A percentile compares a stretch with the other conserved stretches of the same genome.
phyloP scores from a whole-genome alignment of 2,329 filamentous ascomycete genomes.

The Verticillium alfalfae region DNA sequence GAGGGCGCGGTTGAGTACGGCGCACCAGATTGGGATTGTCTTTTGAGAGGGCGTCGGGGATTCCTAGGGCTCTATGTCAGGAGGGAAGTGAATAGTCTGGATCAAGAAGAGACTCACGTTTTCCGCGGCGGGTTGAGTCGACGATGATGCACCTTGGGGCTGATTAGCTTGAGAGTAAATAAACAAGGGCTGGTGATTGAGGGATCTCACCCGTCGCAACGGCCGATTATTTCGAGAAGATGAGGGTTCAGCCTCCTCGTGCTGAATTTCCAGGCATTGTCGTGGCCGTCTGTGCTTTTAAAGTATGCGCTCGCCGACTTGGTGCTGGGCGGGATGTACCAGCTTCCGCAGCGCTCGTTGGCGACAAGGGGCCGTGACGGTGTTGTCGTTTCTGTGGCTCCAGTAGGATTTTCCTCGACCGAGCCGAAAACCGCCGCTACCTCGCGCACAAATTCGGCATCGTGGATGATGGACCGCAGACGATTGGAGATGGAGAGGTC shows the following conservation, averaged over 20 bases:
- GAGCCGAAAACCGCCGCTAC: slow-evolving; percentile 46
- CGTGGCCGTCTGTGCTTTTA: slow-evolving; percentile 95
- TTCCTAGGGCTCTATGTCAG: slow-evolving; percentile 41
- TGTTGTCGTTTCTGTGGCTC: neutral
- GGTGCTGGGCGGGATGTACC: slow-evolving; percentile 69
- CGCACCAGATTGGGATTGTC: slow-evolving; percentile 90
- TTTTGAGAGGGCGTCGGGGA: slow-evolving; percentile 95
- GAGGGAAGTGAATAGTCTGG: neutral
- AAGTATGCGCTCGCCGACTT: slow-evolving; percentile 83
- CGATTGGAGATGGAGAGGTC: slow-evolving; percentile 78
- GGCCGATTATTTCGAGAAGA: slow-evolving; percentile 62
- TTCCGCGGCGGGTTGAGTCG: slow-evolving; percentile 88
- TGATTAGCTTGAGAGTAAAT: neutral
- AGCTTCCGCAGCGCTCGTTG: slow-evolving; percentile 93
- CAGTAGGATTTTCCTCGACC: neutral
- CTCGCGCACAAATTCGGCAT: slow-evolving; percentile 66
- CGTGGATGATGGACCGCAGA: slow-evolving; percentile 69
- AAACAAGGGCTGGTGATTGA: neutral
- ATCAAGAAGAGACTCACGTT: slow-evolving; percentile 47
- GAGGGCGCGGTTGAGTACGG: slow-evolving; percentile 73
- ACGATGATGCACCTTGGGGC: slow-evolving; percentile 68
- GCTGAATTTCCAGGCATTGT: slow-evolving; percentile 86
- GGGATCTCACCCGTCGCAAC: slow-evolving; percentile 56
- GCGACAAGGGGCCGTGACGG: slow-evolving; percentile 66
- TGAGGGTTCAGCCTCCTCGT: slow-evolving; percentile 79